These are phyloP conservation scores for Candida silvatica DNA, from an alignment of 805 yeast genomes.

Conservation along the genomic window DNA sequence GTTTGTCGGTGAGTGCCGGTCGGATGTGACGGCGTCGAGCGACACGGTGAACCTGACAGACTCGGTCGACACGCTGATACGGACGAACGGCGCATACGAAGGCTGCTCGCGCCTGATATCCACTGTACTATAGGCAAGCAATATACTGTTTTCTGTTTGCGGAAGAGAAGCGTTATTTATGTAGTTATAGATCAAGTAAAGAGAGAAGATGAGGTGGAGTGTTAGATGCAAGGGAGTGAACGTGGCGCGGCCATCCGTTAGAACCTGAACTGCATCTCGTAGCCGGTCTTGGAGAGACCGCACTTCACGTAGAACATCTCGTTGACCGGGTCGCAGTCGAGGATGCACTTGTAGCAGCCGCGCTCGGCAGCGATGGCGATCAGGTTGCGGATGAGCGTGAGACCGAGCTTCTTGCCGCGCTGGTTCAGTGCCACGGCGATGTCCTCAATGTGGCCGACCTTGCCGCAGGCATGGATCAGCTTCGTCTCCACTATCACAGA, in stretches of 20 bases:
- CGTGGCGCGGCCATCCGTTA: no score
- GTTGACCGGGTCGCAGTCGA: conserved; percentile 83
- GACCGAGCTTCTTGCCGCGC: conserved; percentile 82
- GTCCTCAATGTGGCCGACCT: conserved; percentile 92
- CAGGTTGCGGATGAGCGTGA: conserved; percentile 52
- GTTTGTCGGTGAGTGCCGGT: conserved; percentile 13
- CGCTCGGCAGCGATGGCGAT: conserved; percentile 44
- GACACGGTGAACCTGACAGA: conserved; percentile 7
- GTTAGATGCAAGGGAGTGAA: neutral
- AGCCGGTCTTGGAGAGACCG: conserved; percentile 58
- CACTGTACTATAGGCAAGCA: conserved; percentile 6
- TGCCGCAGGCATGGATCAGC: conserved; percentile 74
- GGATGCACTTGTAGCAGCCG: conserved; percentile 82
- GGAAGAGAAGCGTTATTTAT: neutral
- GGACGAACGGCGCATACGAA: conserved; percentile 11
- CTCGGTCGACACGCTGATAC: conserved; percentile 11
- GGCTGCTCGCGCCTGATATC: conserved; percentile 8
- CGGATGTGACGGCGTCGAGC: conserved; percentile 6
- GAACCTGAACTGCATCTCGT: conserved; percentile 56
- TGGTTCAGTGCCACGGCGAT: conserved; percentile 68
- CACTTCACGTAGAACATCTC: conserved; percentile 85
- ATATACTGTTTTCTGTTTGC: neutral
- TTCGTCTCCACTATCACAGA: conserved; percentile 73
- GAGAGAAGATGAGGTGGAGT: no score
- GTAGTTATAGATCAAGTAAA: neutral